These are phyloP conservation scores for Cryptosporidium baileyi DNA, from an alignment of 169 alveolate species.

Conservation along the genomic window DNA sequence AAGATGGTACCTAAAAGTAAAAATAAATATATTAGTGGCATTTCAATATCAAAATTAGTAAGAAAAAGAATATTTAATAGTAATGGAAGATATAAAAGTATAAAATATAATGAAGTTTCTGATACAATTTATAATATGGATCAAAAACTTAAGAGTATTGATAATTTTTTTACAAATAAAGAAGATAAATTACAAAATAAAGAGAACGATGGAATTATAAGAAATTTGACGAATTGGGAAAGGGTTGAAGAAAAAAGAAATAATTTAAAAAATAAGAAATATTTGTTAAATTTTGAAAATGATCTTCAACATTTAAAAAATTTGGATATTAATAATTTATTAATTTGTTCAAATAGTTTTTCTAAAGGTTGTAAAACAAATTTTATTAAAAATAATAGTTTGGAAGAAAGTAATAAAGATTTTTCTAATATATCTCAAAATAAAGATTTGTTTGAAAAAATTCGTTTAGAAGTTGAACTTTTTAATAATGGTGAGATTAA, in stretches of 20 bases:
- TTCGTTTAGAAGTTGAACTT: neutral
- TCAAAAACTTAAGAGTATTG: neutral
- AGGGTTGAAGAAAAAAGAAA: conserved; percentile 51
- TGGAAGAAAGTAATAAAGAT: neutral
- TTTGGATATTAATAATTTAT: neutral
- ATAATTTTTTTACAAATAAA: neutral
- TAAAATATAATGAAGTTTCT: neutral
- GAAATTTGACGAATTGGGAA: conserved; percentile 58
- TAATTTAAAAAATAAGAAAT: conserved; percentile 3
- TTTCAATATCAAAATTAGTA: neutral
- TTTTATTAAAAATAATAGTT: too few relatives aligned
- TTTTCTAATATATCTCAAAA: neutral
- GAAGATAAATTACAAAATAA: neutral
- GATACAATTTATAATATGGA: neutral
- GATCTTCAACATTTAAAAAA: neutral
- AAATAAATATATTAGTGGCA: conserved; percentile 45
- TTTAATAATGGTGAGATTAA: neutral
- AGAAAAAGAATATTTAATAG: conserved; percentile 45
- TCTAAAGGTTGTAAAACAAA: conserved; percentile 7
- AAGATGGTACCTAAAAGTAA: conserved; percentile 39
- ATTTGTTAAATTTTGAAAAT: neutral
- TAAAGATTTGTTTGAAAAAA: neutral
- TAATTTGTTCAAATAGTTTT: conserved; percentile 33
- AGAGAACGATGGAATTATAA: neutral
- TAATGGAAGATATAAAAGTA: conserved; percentile 24